Conservation (phyloP, 306 rosid species). For the Cucumis cinereus region DNA sequence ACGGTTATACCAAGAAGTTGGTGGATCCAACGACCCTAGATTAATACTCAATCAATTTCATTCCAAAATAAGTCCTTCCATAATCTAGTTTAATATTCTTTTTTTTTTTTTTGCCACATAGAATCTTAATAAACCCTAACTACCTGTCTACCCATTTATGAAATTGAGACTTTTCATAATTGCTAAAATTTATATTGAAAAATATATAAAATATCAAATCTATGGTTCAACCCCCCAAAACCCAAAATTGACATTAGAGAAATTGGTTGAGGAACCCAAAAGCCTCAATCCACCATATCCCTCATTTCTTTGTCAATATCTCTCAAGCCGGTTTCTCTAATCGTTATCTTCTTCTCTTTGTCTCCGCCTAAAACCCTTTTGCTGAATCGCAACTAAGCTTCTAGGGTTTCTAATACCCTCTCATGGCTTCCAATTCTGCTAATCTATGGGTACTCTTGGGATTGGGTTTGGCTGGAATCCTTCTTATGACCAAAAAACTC, state of each 20-base stretch:
- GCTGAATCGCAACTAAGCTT: neutral
- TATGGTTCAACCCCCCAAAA: neutral
- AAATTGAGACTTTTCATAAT: neutral
- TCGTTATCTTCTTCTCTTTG: constrained; percentile 9
- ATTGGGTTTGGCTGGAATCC: constrained; percentile 77
- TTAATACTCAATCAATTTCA: no score
- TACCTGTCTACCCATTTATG: neutral
- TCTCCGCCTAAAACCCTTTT: neutral
- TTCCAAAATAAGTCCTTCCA: no score
- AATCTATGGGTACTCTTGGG: constrained; percentile 80
- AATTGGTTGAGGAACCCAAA: neutral
- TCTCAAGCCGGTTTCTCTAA: neutral
- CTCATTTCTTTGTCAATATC: neutral
- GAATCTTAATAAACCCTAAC: no score
- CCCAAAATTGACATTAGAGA: neutral
- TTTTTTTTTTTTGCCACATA: no score
- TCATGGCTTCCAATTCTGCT: constrained; percentile 62
- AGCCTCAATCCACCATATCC: neutral
- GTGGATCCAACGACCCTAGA: no score
- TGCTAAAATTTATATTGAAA: neutral
- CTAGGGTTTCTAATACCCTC: neutral
- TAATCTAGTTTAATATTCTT: no score
- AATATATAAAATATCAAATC: neutral
- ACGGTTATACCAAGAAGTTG: no score
- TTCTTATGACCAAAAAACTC: constrained; percentile 52